Percentiles rank a stretch among this genome's conserved stretches.
Conservation (phyloP, 495 filamentous ascomycete genomes). For the Aspergillus carlsbadensis region DNA sequence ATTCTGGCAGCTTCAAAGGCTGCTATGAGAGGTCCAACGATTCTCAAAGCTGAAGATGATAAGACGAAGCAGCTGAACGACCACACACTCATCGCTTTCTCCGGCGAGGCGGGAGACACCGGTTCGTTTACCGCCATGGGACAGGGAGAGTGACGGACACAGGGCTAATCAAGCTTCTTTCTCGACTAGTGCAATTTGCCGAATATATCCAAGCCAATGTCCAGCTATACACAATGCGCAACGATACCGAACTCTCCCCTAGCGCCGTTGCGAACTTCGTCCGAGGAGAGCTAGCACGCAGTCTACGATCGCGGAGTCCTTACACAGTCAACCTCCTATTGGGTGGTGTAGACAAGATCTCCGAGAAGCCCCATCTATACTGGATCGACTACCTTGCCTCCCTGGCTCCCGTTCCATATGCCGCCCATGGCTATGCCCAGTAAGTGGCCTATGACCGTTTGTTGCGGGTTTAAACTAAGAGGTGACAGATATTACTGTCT, state of each 20-base stretch:
- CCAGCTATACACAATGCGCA: slow-evolving; percentile 97
- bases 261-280: slow-evolving; percentile 88
- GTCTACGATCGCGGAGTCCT: slow-evolving; percentile 84
- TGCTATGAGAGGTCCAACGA: slow-evolving; percentile 92
- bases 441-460: slow-evolving; percentile 46
- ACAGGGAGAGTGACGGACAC: background rate
- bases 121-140: slow-evolving; percentile 48
- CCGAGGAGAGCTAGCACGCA: slow-evolving; percentile 84
- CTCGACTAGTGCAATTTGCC: slow-evolving; percentile 86
- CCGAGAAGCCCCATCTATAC: slow-evolving; percentile 83
- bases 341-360: slow-evolving; percentile 86
- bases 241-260: slow-evolving; percentile 85
- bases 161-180: slow-evolving; percentile 27
- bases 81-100: slow-evolving; percentile 94
- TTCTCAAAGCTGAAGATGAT: slow-evolving; percentile 95
- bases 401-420: slow-evolving; percentile 84
- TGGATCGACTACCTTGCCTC: slow-evolving; percentile 97
- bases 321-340: slow-evolving; percentile 96
- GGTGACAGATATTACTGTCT: slow-evolving; percentile 81
- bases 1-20: slow-evolving; percentile 97
- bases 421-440: slow-evolving; percentile 97
- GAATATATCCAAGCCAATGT: slow-evolving; percentile 99
- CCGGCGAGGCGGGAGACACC: slow-evolving; percentile 94
- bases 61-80: slow-evolving; percentile 90
- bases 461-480: slow-evolving; percentile 19